A percentile compares a stretch with the other conserved stretches of the same genome.
Conservation (phyloP, 164 flowering plant genomes). For the Buxus sempervirens region DNA sequence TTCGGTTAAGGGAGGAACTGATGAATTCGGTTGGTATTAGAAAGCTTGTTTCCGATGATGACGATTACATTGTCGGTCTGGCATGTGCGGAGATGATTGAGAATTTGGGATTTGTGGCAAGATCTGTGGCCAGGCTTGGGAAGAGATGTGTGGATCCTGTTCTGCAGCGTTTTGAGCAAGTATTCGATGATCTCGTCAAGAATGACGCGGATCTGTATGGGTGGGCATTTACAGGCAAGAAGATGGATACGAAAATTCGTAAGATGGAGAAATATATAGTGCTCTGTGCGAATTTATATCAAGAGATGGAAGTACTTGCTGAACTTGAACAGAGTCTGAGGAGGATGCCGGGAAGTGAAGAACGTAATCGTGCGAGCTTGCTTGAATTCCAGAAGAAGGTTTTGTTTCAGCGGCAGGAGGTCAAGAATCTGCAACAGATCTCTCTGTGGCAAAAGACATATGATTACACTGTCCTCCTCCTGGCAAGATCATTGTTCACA, state of each 20-base stretch:
- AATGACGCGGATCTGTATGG: slow-evolving; percentile 40
- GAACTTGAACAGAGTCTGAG: slow-evolving; percentile 72
- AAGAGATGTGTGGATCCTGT: slow-evolving; percentile 56
- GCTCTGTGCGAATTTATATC: slow-evolving; percentile 56
- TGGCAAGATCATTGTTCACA: slow-evolving; percentile 73
- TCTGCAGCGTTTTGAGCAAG: slow-evolving; percentile 57
- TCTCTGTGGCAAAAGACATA: slow-evolving; percentile 78
- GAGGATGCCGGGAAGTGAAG: slow-evolving; percentile 53
- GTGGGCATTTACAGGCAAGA: slow-evolving; percentile 58
- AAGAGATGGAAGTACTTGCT: slow-evolving; percentile 73
- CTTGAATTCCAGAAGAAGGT: slow-evolving; percentile 67
- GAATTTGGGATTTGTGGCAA: slow-evolving; percentile 45
- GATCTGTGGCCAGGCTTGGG: slow-evolving; percentile 61
- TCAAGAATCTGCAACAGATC: slow-evolving; percentile 50
- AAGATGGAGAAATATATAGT: slow-evolving; percentile 72
- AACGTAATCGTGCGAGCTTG: slow-evolving; percentile 33
- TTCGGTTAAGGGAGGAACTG: slow-evolving; percentile 55
- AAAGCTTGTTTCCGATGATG: slow-evolving; percentile 81
- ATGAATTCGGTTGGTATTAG: slow-evolving; percentile 51
- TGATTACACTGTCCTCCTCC: slow-evolving; percentile 57
- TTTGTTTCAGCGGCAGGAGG: slow-evolving; percentile 65
- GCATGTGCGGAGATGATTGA: slow-evolving; percentile 62
- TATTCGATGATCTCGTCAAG: slow-evolving; percentile 47
- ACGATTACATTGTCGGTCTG: slow-evolving; percentile 46
- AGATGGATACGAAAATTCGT: slow-evolving; percentile 82